Base-by-base conservation (phyloP, 2,329 filamentous ascomycete genomes). In the Dactylella cylindrospora region DNA sequence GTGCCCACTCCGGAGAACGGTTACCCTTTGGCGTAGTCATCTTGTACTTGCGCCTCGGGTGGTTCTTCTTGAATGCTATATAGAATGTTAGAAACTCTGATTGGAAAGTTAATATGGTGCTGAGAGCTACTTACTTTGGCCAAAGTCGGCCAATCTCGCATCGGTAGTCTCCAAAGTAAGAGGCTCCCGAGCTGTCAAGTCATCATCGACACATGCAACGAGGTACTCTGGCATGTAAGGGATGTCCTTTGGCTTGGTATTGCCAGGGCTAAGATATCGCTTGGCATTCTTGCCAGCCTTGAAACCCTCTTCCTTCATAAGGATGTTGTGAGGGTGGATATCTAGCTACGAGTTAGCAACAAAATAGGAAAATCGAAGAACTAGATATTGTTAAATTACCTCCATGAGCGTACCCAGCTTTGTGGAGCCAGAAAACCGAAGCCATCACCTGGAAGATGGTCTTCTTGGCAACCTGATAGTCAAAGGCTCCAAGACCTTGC, bases 271-370 rank as follows among this genome's bases (percentile, higher is more conserved):
- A 23, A 54, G 38, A 33, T 29, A 53, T 20, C 49, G 39, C 36
- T 54, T 47, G 6, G 40, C 57, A n/a, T 62, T 62, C 10, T 35
- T 54, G 22, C 49, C 49, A 39, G 57, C 57, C 19, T 54, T 23
- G 49, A 54, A 62, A 1, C 57, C 57, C 29, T 54, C 38, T 38
- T 62, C 57, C 20, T 62, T 62, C 57, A 62, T 62, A 10, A 62
- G 49, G 15, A 62, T 53, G 43, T 62, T 62, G 38, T 62, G 49
- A n/a, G 57, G 57, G 17, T 62, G 57, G 26, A 62, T 62, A 19
- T 62, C 55, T 55, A 40, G 26, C n/a, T n/a, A n/a, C n/a, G n/a
- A n/a, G n/a, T n/a, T n/a, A n/a, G n/a, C n/a, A n/a, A n/a, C n/a
- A 41, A 41, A 13, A 13, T 26, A 15, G 6, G 6, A 12, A 3